Evolutionary conservation across 805 yeast genomes (phyloP).

Genomic region (Metschnikowia similis): DNA sequence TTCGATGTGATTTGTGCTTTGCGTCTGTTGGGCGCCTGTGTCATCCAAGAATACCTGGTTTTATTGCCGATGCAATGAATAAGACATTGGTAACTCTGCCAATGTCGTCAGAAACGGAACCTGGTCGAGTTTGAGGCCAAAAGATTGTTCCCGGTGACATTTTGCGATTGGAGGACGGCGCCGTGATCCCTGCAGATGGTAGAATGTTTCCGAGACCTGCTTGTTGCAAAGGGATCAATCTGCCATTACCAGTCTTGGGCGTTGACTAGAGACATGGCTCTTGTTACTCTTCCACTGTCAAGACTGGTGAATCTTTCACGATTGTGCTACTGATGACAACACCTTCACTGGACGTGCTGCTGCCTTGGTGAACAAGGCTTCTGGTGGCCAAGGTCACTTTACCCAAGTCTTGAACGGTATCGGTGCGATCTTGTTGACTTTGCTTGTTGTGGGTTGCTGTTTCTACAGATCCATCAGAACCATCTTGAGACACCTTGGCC

Average conservation of each 20-base stretch:
- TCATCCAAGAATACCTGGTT: slow-evolving; percentile 95
- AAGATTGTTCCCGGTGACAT: slow-evolving; percentile 93
- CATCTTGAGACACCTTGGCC: slow-evolving; percentile 84
- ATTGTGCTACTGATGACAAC: slow-evolving; percentile 93
- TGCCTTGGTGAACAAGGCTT: slow-evolving; percentile 90
- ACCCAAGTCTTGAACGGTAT: slow-evolving; percentile 97
- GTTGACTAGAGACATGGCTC: slow-evolving; percentile 86
- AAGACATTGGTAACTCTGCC: slow-evolving; percentile 88
- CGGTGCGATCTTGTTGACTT: slow-evolving; percentile 85
- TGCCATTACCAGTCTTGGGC: slow-evolving; percentile 91
- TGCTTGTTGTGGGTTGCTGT: slow-evolving; percentile 82
- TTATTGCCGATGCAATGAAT: slow-evolving; percentile 93
- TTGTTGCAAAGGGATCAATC: slow-evolving; percentile 93
- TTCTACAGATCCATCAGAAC: slow-evolving; percentile 88
- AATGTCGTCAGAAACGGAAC: slow-evolving; percentile 79
- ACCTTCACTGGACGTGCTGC: slow-evolving; percentile 98
- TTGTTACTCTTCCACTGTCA: slow-evolving; percentile 86
- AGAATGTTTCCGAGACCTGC: slow-evolving; percentile 81
- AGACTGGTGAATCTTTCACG: slow-evolving; percentile 95
- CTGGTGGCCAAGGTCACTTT: slow-evolving; percentile 92
- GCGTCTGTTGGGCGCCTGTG: too few species aligned
- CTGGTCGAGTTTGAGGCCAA: slow-evolving; percentile 70
- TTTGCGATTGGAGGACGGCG: slow-evolving; percentile 88
- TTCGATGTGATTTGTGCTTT: too few species aligned
- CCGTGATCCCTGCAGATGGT: slow-evolving; percentile 91